Evolutionary conservation across 441 rosid genomes (phyloP), one percentile per base, ranked within the genome.

Genomic region (Jatropha podagrica): DNA sequence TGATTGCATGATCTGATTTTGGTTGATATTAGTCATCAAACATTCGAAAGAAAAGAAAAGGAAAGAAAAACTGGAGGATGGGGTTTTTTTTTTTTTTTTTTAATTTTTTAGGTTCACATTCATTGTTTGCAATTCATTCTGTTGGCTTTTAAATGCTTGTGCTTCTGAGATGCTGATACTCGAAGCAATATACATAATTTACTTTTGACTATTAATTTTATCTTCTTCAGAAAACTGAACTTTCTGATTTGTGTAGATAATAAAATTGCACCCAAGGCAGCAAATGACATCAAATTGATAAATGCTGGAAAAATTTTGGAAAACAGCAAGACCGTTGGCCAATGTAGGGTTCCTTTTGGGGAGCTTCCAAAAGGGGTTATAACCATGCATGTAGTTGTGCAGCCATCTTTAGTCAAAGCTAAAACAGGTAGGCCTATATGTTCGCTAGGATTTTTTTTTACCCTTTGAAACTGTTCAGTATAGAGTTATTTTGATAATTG

Each of bases 321-420:
- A 78, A 93, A 88, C 85, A 81, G 68, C 82, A 92, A 83, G 91
- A 95, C 94, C 14, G 94, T 95, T 65, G 96, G 92, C 14, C 97
- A 90, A 73, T 95, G 98, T 84, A 89, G 81, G 77, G 86, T 70
- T 72, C 98, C 94, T 5, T 93, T 90, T 78, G 97, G 91, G 38
- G 95, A 92, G 72, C 91, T 93, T 78, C 85, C 90, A 12, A 83
- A 82, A 64, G 91, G 88, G 14, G 88, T 87, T 73, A 92, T 93
- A 68, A 93, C 92, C 75, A 95, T 95, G 99, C 99, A 95, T 73
- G 98, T 95, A 74, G 98, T 93, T 9, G 97, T 92, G 81, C 98
- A 93, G 84, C 95, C 88, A 64, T 81, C 97, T 74, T 68, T 86
- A 69, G 80, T 88, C 3, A 93, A 93, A 84, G 79, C 92, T 17